A percentile compares a stretch with the other conserved stretches of the same genome.
Conservation (phyloP, 2,329 filamentous ascomycete species). For the Aureobasidium pullulans region DNA sequence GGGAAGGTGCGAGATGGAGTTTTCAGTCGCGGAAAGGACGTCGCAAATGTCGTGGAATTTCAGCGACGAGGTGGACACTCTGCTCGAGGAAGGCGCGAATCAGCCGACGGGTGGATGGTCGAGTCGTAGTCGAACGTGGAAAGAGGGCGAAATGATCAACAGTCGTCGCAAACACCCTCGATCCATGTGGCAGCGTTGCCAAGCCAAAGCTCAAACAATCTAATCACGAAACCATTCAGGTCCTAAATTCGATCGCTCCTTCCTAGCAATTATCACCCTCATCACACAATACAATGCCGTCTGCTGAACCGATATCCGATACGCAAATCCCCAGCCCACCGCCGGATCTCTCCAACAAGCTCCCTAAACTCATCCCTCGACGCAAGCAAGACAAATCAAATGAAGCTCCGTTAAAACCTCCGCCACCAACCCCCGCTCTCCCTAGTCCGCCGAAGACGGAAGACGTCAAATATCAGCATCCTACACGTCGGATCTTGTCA, state of each 20-base stretch:
- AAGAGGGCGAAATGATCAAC: background rate
- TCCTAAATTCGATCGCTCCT: background rate
- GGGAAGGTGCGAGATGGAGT: no score
- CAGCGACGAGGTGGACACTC: background rate
- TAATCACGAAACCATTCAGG: background rate
- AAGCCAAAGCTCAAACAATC: background rate
- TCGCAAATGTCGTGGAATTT: background rate
- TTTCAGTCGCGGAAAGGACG: background rate
- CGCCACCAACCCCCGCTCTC: slow-evolving; percentile 68
- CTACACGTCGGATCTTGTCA: slow-evolving; percentile 75
- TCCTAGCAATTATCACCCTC: background rate
- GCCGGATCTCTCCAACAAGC: slow-evolving; percentile 48
- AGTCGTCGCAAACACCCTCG: background rate
- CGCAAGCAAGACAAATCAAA: slow-evolving; percentile 45
- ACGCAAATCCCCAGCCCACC: slow-evolving; percentile 32
- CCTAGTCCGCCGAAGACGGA: slow-evolving; percentile 58
- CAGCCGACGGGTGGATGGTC: background rate
- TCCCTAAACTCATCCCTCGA: slow-evolving; percentile 63
- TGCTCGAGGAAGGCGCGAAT: background rate
- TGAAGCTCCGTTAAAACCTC: slow-evolving; percentile 38
- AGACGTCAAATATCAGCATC: slow-evolving; percentile 50
- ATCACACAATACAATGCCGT: background rate
- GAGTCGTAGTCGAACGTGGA: background rate
- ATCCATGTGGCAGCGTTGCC: background rate
- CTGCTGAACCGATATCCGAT: slow-evolving; percentile 88